A percentile compares a stretch with the other conserved stretches of the same genome.
phyloP scores from a whole-genome alignment of 345 rosid species.

The Lumnitzera racemosa region DNA sequence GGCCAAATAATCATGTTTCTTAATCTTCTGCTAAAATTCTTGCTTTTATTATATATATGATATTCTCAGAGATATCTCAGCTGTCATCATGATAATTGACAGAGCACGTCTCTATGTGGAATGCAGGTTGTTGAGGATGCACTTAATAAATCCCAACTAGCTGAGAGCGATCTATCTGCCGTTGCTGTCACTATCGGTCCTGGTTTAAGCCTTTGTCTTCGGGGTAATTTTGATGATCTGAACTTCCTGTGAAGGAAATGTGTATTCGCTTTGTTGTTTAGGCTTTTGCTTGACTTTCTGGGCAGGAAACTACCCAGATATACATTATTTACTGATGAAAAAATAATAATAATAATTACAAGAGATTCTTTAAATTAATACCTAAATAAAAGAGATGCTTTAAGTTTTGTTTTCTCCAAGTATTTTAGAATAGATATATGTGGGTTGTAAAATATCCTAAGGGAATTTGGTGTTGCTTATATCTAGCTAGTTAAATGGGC shows the following conservation, averaged over 20 bases:
- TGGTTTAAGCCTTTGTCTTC: constrained; percentile 91
- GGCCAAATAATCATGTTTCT: background rate
- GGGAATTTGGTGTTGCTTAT: too few species aligned
- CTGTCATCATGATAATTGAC: background rate
- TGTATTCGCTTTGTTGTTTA: too few species aligned
- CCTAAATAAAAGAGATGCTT: too few species aligned
- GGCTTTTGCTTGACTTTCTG: too few species aligned
- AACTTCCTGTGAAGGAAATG: background rate
- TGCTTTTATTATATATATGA: background rate
- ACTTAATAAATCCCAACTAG: constrained; percentile 60
- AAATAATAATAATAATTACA: too few species aligned
- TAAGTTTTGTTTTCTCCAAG: too few species aligned
- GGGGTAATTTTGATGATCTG: constrained; percentile 38
- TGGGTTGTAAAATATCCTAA: too few species aligned
- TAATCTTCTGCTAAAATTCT: background rate
- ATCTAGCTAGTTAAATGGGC: too few species aligned
- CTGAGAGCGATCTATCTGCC: constrained; percentile 68
- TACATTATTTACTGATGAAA: too few species aligned
- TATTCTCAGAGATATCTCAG: background rate
- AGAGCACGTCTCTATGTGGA: background rate
- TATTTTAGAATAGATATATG: too few species aligned
- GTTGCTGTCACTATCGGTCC: constrained; percentile 99
- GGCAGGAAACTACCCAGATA: too few species aligned
- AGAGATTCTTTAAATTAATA: too few species aligned
- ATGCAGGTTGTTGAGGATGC: constrained; percentile 83